Conservation (phyloP, 805 yeast species). For the Kazachstania kunashirensis region DNA sequence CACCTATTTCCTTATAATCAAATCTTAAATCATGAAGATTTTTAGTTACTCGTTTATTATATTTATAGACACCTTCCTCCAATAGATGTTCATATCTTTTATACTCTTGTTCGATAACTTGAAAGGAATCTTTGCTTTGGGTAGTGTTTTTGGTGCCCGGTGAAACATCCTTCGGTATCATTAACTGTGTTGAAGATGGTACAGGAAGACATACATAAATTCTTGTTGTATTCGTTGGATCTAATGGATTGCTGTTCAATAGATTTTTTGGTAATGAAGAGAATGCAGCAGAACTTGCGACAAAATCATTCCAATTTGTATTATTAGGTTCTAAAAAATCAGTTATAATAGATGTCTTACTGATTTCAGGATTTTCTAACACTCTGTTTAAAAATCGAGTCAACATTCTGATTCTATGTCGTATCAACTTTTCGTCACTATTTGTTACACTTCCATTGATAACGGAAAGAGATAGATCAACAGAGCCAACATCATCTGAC, state of each 20-base stretch:
- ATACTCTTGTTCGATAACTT: constrained; percentile 23
- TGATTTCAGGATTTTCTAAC: constrained; percentile 20
- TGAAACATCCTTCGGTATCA: constrained; percentile 9
- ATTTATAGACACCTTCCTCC: constrained; percentile 23
- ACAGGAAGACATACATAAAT: constrained; percentile 28
- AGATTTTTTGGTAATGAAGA: constrained; percentile 27
- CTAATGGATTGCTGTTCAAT: constrained; percentile 28
- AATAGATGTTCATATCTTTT: constrained; percentile 21
- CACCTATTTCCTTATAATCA: constrained; percentile 22
- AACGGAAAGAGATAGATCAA: constrained; percentile 25
- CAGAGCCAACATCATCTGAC: constrained; percentile 24
- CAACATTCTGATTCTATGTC: constrained; percentile 29
- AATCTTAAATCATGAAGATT: constrained; percentile 16
- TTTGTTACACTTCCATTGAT: constrained; percentile 24
- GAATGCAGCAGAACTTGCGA: constrained; percentile 27
- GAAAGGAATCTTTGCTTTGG: constrained; percentile 14
- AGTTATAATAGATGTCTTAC: constrained; percentile 24
- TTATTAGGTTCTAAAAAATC: constrained; percentile 30
- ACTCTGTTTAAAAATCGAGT: constrained; percentile 27
- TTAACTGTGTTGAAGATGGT: constrained; percentile 20
- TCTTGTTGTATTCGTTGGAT: constrained; percentile 29
- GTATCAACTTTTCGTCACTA: constrained; percentile 28
- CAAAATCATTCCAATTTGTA: constrained; percentile 27
- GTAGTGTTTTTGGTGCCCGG: neutral
- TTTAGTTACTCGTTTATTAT: constrained; percentile 23